These are phyloP conservation scores for Pestalotiopsis sp. DNA, from an alignment of 2,329 filamentous ascomycete species.

Conservation along the genomic window DNA sequence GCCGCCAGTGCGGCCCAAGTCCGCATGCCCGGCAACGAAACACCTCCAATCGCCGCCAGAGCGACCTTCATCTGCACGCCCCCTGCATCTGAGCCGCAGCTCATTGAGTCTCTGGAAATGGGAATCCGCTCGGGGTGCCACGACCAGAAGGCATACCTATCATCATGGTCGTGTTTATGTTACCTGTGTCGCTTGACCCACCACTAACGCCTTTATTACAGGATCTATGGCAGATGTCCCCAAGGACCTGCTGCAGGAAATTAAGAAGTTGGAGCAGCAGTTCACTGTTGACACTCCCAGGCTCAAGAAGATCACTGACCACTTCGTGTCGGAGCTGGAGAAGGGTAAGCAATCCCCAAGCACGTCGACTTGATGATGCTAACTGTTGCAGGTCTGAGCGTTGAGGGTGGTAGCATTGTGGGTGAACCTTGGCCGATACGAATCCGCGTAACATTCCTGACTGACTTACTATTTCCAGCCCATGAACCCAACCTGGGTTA, in stretches of 20 bases:
- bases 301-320: conserved; percentile 87
- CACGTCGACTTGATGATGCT: neutral
- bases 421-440: conserved; percentile 39
- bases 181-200: neutral
- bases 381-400: conserved; percentile 67
- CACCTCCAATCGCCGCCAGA: neutral
- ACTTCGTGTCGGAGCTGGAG: conserved; percentile 85
- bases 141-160: conserved; percentile 20
- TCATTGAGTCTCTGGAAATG: conserved; percentile 8
- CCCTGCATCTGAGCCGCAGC: neutral
- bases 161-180: conserved; percentile 17
- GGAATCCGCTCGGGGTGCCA: conserved; percentile 11
- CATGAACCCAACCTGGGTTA: conserved; percentile 98
- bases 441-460: conserved; percentile 14
- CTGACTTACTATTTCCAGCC: conserved; percentile 56
- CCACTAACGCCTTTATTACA: conserved; percentile 37
- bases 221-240: conserved; percentile 92
- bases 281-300: conserved; percentile 79
- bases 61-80: neutral
- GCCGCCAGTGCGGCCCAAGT: neutral
- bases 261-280: conserved; percentile 79
- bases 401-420: conserved; percentile 91
- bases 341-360: conserved; percentile 62
- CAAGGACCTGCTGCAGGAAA: conserved; percentile 77
- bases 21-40: neutral